Percentiles rank a stretch among this genome's conserved stretches.
These are phyloP conservation scores for Pterocarpus macrocarpus DNA, from an alignment of 306 rosid species.

Conservation along the genomic window DNA sequence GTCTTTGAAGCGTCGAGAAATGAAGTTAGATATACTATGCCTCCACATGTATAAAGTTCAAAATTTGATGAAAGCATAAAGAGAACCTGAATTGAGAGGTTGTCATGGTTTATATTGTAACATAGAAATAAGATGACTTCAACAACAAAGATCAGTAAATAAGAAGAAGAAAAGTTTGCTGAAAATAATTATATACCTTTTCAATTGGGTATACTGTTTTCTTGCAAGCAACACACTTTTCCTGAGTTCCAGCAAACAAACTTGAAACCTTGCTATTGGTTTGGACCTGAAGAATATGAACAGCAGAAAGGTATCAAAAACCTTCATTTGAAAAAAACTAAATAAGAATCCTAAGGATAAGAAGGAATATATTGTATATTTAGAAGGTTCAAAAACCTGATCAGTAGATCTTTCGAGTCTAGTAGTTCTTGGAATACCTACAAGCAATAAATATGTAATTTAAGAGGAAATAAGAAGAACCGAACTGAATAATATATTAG, in stretches of 20 bases:
- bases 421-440: conserved; percentile 75
- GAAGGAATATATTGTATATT: neutral
- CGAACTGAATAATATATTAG: neutral
- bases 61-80: neutral
- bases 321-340: neutral
- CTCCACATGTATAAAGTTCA: neutral
- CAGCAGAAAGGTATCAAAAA: neutral
- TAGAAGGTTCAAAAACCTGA: conserved; percentile 61
- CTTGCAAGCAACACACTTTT: conserved; percentile 87
- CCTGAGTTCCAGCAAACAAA: conserved; percentile 89
- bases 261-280: conserved; percentile 75
- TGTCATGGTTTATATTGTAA: too few species aligned
- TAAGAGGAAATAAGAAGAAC: neutral
- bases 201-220: conserved; percentile 94
- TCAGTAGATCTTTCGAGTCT: conserved; percentile 71
- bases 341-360: conserved; percentile 16
- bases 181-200: conserved; percentile 60
- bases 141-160: too few species aligned
- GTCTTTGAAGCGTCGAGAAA: neutral
- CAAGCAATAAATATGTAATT: conserved; percentile 9
- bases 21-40: neutral
- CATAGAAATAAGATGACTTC: too few species aligned
- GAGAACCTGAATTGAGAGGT: too few species aligned
- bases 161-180: neutral
- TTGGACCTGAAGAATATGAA: conserved; percentile 61